These are phyloP conservation scores for Metschnikowia aberdeeniae DNA, from an alignment of 805 yeast species.

Conservation along the genomic window DNA sequence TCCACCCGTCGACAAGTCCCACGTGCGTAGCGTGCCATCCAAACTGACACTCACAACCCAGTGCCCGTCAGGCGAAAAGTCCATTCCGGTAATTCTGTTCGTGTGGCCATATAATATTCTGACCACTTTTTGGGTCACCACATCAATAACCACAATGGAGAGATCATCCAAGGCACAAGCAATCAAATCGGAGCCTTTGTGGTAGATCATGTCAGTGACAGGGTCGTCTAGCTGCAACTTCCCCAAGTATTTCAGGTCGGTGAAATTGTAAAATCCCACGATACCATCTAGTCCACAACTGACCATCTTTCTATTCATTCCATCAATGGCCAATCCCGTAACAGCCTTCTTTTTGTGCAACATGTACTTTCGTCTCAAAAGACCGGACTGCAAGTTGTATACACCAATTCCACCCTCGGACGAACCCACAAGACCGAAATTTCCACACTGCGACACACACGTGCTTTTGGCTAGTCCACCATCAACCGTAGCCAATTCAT, in stretches of 20 bases:
- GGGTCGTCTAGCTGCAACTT: conserved; percentile 71
- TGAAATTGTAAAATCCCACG: conserved; percentile 83
- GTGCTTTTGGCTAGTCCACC: conserved; percentile 71
- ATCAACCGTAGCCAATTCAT: conserved; percentile 70
- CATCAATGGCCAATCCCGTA: conserved; percentile 85
- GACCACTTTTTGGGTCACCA: conserved; percentile 73
- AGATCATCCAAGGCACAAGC: conserved; percentile 87
- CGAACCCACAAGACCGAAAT: conserved; percentile 90
- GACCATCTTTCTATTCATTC: conserved; percentile 84
- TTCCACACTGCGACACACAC: conserved; percentile 87
- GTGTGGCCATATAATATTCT: conserved; percentile 88
- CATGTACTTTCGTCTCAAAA: conserved; percentile 62
- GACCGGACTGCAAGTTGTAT: conserved; percentile 91
- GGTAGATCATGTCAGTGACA: conserved; percentile 71
- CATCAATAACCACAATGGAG: conserved; percentile 77
- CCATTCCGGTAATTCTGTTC: conserved; percentile 81
- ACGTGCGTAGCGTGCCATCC: conserved; percentile 86
- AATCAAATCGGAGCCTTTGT: conserved; percentile 75
- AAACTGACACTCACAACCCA: conserved; percentile 84
- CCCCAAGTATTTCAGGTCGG: conserved; percentile 62
- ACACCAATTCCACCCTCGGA: conserved; percentile 79
- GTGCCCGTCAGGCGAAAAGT: conserved; percentile 91
- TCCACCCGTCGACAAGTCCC: conserved; percentile 97
- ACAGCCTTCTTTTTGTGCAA: conserved; percentile 68
- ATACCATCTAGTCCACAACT: conserved; percentile 86